Percentiles rank a stretch among this genome's conserved stretches.
Evolutionary conservation across 2,329 filamentous ascomycete genomes (phyloP).

Genomic region (Penicillium vulpinum): DNA sequence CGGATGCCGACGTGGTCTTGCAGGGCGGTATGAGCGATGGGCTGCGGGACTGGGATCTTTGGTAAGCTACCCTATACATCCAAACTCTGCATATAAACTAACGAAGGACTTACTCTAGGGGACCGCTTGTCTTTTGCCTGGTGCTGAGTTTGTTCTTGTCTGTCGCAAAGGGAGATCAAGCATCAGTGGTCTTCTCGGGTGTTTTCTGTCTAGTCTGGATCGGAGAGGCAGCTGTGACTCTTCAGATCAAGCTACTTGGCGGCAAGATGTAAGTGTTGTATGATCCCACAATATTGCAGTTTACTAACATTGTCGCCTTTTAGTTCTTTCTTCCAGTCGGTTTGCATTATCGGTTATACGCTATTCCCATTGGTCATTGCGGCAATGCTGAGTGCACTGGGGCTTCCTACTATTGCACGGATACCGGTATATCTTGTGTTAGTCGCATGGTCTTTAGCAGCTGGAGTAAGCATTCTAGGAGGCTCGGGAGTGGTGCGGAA

Average conservation of each 20-base stretch:
- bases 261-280: constrained; percentile 83
- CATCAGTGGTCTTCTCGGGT: constrained; percentile 86
- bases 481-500: constrained; percentile 96
- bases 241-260: constrained; percentile 94
- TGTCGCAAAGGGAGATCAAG: constrained; percentile 76
- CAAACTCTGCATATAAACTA: background rate
- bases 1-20: constrained; percentile 65
- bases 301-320: constrained; percentile 17
- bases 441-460: constrained; percentile 88
- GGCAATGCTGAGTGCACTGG: constrained; percentile 79
- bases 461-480: constrained; percentile 91
- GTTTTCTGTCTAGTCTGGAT: constrained; percentile 98
- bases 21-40: constrained; percentile 81
- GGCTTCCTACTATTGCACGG: constrained; percentile 74
- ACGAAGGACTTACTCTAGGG: constrained; percentile 52
- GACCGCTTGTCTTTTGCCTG: constrained; percentile 90
- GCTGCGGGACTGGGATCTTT: constrained; percentile 94
- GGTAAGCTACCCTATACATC: constrained; percentile 48
- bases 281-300: background rate
- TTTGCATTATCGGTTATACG: constrained; percentile 98
- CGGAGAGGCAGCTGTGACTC: constrained; percentile 91
- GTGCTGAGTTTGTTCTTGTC: constrained; percentile 85
- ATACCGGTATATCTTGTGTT: constrained; percentile 90
- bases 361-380: constrained; percentile 96
- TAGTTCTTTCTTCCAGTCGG: constrained; percentile 95